Evolutionary conservation across 2,329 filamentous ascomycete species (phyloP), one percentile per base, ranked within the genome.

Genomic region (Nakataea oryzae): DNA sequence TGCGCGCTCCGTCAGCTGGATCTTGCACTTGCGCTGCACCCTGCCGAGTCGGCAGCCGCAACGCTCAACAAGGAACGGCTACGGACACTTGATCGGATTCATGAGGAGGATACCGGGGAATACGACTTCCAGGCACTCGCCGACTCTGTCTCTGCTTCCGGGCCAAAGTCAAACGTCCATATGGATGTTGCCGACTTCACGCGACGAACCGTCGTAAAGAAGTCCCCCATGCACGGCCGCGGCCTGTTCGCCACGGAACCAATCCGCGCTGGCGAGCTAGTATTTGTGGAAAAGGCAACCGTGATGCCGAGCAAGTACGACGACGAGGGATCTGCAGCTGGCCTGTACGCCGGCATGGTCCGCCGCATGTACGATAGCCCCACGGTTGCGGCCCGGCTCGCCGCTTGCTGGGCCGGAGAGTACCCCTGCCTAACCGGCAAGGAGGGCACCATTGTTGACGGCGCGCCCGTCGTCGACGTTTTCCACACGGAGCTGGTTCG

Each of bases 241-340:
- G 78, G 78, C 2, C 67, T 80, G 2, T 80, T 80, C 63, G 75
- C 77, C 0, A 69, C 70, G 0, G 66, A 69, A 24, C 67, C 71
- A 57, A 67, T 80, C 57, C 66, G 66, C 5, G 70, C 73, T 0
- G 77, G 77, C 58, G 74, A 78, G 1, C 57, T 80, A 2, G 69
- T 80, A 27, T 72, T 79, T 21, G 73, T 71, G 47, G 78, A 79
- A 63, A 78, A 77, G 66, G 75, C 76, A 0, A 69, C 73, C 27
- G 70, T 73, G 47, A 71, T 75, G 61, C 74, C 74, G 0, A 78
- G 76, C 72, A 73, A 76, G 62, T 76, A 77, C 67, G 74, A 78
- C 63, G 70, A 70, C 26, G 65, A 72, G 13, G 71, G 73, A 28
- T 70, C 77, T 47, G 76, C 76, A 7, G 75, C 75, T 0, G 75